phyloP scores from a whole-genome alignment of 371 early-diverging fungal genomes.

The Phascolomyces articulosus region DNA sequence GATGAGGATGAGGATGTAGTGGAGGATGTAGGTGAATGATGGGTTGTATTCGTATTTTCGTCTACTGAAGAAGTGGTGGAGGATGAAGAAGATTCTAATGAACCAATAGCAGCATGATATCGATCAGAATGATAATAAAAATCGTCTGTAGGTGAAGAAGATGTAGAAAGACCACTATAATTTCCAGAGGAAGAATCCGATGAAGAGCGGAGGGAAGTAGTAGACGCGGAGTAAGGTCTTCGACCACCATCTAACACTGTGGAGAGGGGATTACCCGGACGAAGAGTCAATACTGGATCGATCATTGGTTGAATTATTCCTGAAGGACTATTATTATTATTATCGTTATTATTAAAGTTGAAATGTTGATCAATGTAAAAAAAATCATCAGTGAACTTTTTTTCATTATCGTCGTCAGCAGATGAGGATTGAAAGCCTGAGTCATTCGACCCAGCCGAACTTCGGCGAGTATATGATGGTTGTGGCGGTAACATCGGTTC shows the following conservation, averaged over 20 bases:
- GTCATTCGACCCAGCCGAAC: conserved; percentile 17
- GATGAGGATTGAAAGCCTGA: conserved; percentile 19
- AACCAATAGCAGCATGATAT: neutral
- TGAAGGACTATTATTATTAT: too few species aligned
- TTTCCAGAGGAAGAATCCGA: neutral
- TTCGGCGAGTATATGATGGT: conserved; percentile 8
- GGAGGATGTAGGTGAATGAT: too few species aligned
- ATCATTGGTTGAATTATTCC: too few species aligned
- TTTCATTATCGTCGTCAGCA: conserved; percentile 9
- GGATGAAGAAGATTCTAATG: conserved; percentile 6
- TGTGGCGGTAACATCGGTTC: neutral
- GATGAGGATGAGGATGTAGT: neutral
- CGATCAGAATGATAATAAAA: neutral
- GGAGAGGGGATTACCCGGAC: conserved; percentile 27
- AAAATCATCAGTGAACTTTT: neutral
- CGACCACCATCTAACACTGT: conserved; percentile 21
- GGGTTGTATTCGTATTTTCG: too few species aligned
- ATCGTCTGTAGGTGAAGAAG: neutral
- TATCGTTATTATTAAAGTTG: too few species aligned
- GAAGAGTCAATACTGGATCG: conserved; percentile 7
- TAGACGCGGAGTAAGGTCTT: conserved; percentile 10
- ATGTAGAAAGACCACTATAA: neutral
- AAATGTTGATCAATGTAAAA: conserved; percentile 4
- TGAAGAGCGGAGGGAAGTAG: conserved; percentile 8
- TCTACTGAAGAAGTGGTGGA: conserved; percentile 3